Conservation (phyloP, 768 basidiomycete genomes). For the Pholiota conissans region DNA sequence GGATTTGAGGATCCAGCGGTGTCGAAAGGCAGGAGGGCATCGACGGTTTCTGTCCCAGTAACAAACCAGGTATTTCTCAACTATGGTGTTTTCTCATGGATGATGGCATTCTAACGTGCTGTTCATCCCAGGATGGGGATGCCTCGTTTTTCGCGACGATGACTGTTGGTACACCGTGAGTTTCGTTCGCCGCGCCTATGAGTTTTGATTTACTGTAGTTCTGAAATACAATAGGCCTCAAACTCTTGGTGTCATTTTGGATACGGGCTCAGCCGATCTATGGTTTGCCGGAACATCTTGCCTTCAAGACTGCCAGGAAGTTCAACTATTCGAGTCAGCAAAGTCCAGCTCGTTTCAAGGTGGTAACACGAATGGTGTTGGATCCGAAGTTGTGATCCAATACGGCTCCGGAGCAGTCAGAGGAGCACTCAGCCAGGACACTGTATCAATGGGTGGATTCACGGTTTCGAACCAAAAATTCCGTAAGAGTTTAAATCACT, state of each 20-base stretch:
- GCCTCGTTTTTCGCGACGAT: constrained; percentile 58
- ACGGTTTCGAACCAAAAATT: constrained; percentile 54
- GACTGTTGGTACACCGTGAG: constrained; percentile 65
- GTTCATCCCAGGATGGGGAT: constrained; percentile 43
- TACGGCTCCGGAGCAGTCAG: constrained; percentile 74
- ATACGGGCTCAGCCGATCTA: constrained; percentile 89
- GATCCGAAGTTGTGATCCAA: constrained; percentile 24
- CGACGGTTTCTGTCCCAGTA: constrained; percentile 35
- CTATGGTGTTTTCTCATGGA: neutral
- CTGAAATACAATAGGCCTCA: constrained; percentile 50
- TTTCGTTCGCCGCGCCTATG: constrained; percentile 18
- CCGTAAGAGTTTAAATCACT: constrained; percentile 35
- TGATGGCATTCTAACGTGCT: neutral
- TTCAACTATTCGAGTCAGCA: constrained; percentile 44
- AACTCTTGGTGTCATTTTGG: constrained; percentile 76
- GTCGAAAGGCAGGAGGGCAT: constrained; percentile 32
- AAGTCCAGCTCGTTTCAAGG: constrained; percentile 25
- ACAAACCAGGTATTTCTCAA: constrained; percentile 48
- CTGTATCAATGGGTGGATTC: constrained; percentile 69
- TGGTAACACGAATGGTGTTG: neutral
- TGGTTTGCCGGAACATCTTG: constrained; percentile 55
- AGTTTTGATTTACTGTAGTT: neutral
- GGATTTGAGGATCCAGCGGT: constrained; percentile 19
- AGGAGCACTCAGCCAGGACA: constrained; percentile 58
- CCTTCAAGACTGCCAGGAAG: constrained; percentile 7